phyloP scores from a whole-genome alignment of 2,329 filamentous ascomycete species.

The Penicillium nordicum region DNA sequence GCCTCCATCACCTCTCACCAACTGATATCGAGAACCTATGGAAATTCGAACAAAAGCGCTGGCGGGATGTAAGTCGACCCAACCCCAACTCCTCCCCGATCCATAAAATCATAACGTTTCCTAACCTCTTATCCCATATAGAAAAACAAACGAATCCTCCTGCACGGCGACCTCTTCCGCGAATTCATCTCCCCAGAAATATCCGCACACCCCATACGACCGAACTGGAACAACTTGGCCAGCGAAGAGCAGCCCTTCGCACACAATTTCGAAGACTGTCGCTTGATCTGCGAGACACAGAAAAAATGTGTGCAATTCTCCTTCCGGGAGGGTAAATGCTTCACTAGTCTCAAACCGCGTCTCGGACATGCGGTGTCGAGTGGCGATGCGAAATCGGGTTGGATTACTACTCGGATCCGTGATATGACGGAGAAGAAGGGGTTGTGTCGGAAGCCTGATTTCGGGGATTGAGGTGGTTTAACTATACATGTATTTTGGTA shows the following conservation, averaged over 20 bases:
- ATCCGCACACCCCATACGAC: constrained; percentile 21
- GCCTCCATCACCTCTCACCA: constrained; percentile 50
- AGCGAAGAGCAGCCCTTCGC: constrained; percentile 29
- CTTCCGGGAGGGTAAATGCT: constrained; percentile 30
- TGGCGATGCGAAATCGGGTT: constrained; percentile 29
- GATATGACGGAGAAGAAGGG: constrained; percentile 28
- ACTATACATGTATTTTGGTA: background rate
- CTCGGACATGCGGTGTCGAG: constrained; percentile 25
- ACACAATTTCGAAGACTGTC: constrained; percentile 32
- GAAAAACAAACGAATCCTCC: constrained; percentile 29
- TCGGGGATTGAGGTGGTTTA: constrained; percentile 15
- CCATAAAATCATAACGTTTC: no score
- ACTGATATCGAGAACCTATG: constrained; percentile 44
- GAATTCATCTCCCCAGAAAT: constrained; percentile 37
- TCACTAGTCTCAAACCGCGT: constrained; percentile 29
- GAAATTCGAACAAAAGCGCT: constrained; percentile 50
- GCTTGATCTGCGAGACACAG: constrained; percentile 25
- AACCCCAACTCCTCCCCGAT: background rate
- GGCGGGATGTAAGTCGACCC: constrained; percentile 56
- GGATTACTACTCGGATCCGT: constrained; percentile 31
- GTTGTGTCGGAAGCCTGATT: constrained; percentile 27
- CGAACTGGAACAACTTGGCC: constrained; percentile 37
- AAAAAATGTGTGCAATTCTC: constrained; percentile 33
- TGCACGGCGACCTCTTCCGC: constrained; percentile 38
- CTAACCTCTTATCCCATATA: background rate